Base-by-base conservation (phyloP, 23 red algal species). In the Porphyridium purpureum region DNA sequence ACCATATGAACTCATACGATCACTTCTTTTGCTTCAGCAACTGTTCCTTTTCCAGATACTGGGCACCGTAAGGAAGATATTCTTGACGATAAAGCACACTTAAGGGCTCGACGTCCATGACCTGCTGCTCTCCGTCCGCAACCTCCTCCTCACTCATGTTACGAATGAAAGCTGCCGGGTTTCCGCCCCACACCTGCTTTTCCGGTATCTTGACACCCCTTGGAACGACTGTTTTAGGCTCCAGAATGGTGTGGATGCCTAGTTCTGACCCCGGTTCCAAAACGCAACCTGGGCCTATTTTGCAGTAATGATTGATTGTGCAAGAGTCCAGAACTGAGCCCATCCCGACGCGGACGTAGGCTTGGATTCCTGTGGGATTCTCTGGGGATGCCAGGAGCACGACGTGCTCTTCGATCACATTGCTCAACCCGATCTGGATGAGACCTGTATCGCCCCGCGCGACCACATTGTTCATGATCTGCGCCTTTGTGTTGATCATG, bases 391-490 rank as follows among this genome's bases (percentile, higher is more conserved):
- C 38, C 17, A 44, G 11, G 11, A 17, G 11, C 11, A 44, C 38
- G 11, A 44, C 38, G 17, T 44, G 11, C 38, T 44, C 38, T 17
- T 44, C 38, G 38, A 44, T 44, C 11, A 44, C 38, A 17, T 17
- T 11, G 38, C 17, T 11, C 11, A 17, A 11, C 11, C 71, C 71
- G 52, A 88, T 72, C 8, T 68, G 58, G 29, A 77, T 52, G 35
- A 65, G 50, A 22, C 60, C 82, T 48, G 77, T 49, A 78, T 94
- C 86, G 22, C 76, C 86, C n/a, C 86, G 60, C 29, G 83, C 34
- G 22, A 94, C 86, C 20, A 71, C 67, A 56, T 63, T 70, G 31
- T 75, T 64, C 76, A 76, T 78, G 33, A 94, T 69, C 8, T 59
- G 53, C n/a, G 75, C 40, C 36, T 78, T 50, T 50, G 78, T 70